Evolutionary conservation across 306 rosid genomes (phyloP), one percentile per base, ranked within the genome.

Genomic region (Cicer chorassanicum): DNA sequence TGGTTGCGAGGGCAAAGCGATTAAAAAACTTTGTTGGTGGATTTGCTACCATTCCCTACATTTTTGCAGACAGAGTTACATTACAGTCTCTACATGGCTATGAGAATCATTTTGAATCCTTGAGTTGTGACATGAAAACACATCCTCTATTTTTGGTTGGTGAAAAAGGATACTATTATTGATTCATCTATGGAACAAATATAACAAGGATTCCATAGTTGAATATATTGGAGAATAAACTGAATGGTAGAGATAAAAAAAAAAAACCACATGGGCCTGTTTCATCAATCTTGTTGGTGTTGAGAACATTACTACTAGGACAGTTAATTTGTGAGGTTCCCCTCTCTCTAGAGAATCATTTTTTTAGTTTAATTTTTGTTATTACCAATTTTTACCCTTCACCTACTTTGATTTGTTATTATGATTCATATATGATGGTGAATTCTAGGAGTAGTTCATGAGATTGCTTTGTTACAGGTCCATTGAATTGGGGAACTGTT

Each of bases 401-500:
- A 80, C 75, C 75, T 68, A 14, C 54, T 77, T 79, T 68, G 79
- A 79, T 77, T 86, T 84, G 86, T 81, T 88, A 76, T 81, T 81
- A 80, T 70, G 55, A 45, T 24, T 29, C 64, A 21, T 57, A 57
- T 60, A 87, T 82, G 65, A 87, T 82, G 81, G 84, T 81, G 84
- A 70, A 86, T 78, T 84, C 82, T 90, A 92, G 98, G 83, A 83
- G 80, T 90, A 90, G 98, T 78, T 72, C 81, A 84, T 84, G 85
- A 90, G 85, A 79, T 85, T 88, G 86, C 85, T 83, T 79, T 83
- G 84, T 83, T 80, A 91, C 82, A 81, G 89, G 82, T 87, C 78
- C 86, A 87, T 87, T 82, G 74, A 90, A 81, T 74, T 82, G 90
- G 91, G 89, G 81, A 83, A 82, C 88, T 85, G 80, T 87, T 84